Evolutionary conservation across 179 eudicot genomes (phyloP), one percentile per base, ranked within the genome.

Genomic region (Actinidia chinensis): DNA sequence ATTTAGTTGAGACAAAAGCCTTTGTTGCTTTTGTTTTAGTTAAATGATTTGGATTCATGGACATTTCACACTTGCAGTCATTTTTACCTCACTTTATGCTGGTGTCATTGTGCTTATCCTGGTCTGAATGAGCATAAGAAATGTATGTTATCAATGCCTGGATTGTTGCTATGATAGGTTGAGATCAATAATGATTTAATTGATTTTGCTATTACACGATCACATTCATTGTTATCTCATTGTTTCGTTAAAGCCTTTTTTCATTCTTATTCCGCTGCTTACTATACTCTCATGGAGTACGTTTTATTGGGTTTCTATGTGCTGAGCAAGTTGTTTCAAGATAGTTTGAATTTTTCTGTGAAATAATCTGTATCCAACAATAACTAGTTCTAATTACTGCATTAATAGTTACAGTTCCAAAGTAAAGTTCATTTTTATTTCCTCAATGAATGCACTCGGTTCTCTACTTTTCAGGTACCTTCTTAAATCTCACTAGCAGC

Each of bases 401-500:
- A 23, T 28, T 15, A 61, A 36, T 46, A 56, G 28, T 59, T 47
- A 60, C 22, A 44, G 43, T 6, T 42, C 23, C 43, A 46, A 42
- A 40, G 11, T 8, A 42, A 71, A 15, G 2, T 18, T 66, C 42
- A 22, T 15, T 73, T 28, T 60, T 3, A 43, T 33, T 33, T 68
- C 33, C 33, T 4, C 68, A 33, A 42, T 42, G 72, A 58, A 76
- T 71, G 82, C 42, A 46, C 40, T 51, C 55, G 40, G 43, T 71
- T n/a, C n/a, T 68, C 55, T 78, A 12, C 56, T 58, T 63, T 76
- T 6, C 81, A 94, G 97, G 90, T 94, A 87, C 84, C 79, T 65
- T 65, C 93, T 95, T 44, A 95, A 93, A 82, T 74, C 82, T 90
- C 97, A 52, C 76, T 93, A 71, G 85, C 91, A 52, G 83, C 92